Evolutionary conservation across 169 alveolate species (phyloP), one percentile per base, ranked within the genome.

Genomic region (Cryptosporidium tyzzeri): DNA sequence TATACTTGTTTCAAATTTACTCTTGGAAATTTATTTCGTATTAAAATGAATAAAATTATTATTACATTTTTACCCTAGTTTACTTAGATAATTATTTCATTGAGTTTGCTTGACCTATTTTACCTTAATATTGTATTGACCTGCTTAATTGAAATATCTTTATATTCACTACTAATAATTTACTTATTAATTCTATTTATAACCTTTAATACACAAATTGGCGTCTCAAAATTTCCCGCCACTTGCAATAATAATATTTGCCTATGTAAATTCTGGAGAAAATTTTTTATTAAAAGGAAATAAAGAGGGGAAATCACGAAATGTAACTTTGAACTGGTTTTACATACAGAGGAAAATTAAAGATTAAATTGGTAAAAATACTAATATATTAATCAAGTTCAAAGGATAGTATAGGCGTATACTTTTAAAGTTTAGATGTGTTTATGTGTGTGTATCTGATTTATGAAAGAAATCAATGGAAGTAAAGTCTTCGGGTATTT

Each of bases 171-270:
- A 8, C 37, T 55, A 16, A 26, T 23, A 5, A 10, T 55, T 21
- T 55, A 3, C 23, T 55, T 16, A 55, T 55, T 10, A 55, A 53
- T 21, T 23, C 0, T 55, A 55, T 55, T 23, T n/a, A n/a, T 55
- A 23, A 23, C n/a, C 67, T 55, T 55, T 55, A 23, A 16, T 55
- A 55, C 37, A 55, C 23, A 16, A 55, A 55, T 59, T 65, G 71
- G 71, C 71, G 71, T 65, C 71, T 65, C 50, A n/a, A 2, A 29
- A 2, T 35, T 65, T 65, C 71, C 71, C 71, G 71, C 71, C 50
- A 65, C 51, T 31, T 65, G 71, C 71, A 65, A 33, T 33, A 37
- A 26, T 8, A 14, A 14, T 48, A 48, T 48, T 44, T 41, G 48
- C 16, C 4, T 41, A 41, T 41, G 48, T 41, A 41, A 41, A 48